phyloP scores from a whole-genome alignment of 2,329 filamentous ascomycete species.

The Colletotrichum theobromicola region DNA sequence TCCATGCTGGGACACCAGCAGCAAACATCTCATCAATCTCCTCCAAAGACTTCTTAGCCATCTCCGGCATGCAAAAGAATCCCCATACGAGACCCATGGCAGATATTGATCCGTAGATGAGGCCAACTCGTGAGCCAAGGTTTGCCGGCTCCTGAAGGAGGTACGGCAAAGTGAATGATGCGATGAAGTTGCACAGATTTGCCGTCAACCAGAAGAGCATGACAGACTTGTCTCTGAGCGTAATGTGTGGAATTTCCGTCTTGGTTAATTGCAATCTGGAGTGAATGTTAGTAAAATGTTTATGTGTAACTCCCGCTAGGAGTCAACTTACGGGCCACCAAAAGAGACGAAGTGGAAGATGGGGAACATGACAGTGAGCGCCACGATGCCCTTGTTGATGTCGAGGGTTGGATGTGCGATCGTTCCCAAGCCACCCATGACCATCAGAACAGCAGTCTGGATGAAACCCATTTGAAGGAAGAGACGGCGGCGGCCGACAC shows the following conservation, averaged over 20 bases:
- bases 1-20: conserved; percentile 13
- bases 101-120: conserved; percentile 14
- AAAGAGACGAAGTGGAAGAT: conserved; percentile 19
- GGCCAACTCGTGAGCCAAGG: conserved; percentile 9
- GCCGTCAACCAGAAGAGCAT: conserved; percentile 19
- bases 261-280: conserved; percentile 14
- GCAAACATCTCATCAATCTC: conserved; percentile 20
- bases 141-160: conserved; percentile 15
- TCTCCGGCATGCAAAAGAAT: conserved; percentile 14
- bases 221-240: conserved; percentile 16
- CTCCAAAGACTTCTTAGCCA: conserved; percentile 11
- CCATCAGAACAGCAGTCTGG: conserved; percentile 25
- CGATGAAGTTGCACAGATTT: conserved; percentile 14
- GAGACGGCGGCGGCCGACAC: conserved; percentile 2
- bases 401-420: conserved; percentile 7
- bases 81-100: conserved; percentile 10
- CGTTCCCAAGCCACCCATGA: conserved; percentile 28
- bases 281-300: background rate
- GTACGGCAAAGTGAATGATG: conserved; percentile 10
- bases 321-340: conserved; percentile 8
- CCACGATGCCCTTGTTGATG: conserved; percentile 26
- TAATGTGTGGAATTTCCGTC: conserved; percentile 18
- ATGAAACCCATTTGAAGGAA: conserved; percentile 24
- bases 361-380: conserved; percentile 29
- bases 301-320: background rate